Percentiles rank a stretch among this genome's conserved stretches.
phyloP scores from a whole-genome alignment of 768 basidiomycete genomes.

The Termitomyces sp. region DNA sequence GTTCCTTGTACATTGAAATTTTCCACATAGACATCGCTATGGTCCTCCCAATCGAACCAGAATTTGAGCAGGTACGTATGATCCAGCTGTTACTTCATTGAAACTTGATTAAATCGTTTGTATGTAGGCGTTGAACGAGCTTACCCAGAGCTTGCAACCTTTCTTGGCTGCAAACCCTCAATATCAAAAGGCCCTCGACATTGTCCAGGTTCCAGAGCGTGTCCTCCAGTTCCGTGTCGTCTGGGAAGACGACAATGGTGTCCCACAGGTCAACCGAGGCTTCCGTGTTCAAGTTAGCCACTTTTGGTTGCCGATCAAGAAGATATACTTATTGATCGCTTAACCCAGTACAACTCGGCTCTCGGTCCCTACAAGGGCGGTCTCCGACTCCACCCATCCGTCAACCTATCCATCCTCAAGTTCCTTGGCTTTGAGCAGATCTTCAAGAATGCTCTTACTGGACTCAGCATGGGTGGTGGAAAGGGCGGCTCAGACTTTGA shows the following conservation, averaged over 20 bases:
- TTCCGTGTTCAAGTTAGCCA: conserved; percentile 62
- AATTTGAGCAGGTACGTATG: conserved; percentile 53
- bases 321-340: neutral
- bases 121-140: conserved; percentile 56
- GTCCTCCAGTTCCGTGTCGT: conserved; percentile 66
- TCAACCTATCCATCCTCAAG: conserved; percentile 79
- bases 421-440: conserved; percentile 82
- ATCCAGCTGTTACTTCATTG: neutral
- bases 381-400: conserved; percentile 71
- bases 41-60: conserved; percentile 53
- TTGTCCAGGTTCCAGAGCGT: conserved; percentile 54
- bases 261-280: conserved; percentile 63
- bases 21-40: conserved; percentile 14
- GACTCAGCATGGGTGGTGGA: conserved; percentile 71
- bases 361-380: conserved; percentile 78
- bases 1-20: neutral
- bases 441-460: conserved; percentile 78
- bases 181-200: conserved; percentile 62
- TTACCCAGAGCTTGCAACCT: conserved; percentile 52
- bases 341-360: conserved; percentile 62
- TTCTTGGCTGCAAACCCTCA: conserved; percentile 64
- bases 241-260: conserved; percentile 70
- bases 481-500: conserved; percentile 80
- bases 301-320: neutral
- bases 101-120: neutral